phyloP scores from a whole-genome alignment of 2,329 filamentous ascomycete species.

The Cyphellophora attinorum region DNA sequence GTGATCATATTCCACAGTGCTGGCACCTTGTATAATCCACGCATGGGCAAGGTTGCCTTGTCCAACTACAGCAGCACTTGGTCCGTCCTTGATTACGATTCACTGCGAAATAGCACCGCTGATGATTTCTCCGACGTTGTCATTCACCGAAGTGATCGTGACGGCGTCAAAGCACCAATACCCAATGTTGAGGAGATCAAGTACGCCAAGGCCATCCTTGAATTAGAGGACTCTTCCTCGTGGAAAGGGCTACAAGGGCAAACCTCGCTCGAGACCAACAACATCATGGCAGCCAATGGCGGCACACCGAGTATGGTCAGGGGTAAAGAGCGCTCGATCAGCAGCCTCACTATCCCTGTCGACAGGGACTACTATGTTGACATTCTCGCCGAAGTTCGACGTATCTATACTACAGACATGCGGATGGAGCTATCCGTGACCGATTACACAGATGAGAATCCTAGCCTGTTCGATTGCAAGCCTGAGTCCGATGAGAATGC shows the following conservation, averaged over 20 bases:
- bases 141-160: neutral
- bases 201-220: constrained; percentile 14
- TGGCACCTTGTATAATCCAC: constrained; percentile 25
- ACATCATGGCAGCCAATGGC: constrained; percentile 8
- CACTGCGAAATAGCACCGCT: constrained; percentile 6
- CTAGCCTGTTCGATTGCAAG: constrained; percentile 48
- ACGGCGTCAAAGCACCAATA: neutral
- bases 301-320: constrained; percentile 3
- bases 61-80: constrained; percentile 7
- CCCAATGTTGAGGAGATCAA: constrained; percentile 8
- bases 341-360: constrained; percentile 43
- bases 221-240: constrained; percentile 8
- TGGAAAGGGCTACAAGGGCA: constrained; percentile 6
- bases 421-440: constrained; percentile 61
- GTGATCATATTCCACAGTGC: constrained; percentile 53
- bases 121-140: constrained; percentile 6
- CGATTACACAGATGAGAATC: constrained; percentile 66
- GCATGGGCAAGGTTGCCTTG: constrained; percentile 4
- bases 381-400: constrained; percentile 62
- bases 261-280: constrained; percentile 7
- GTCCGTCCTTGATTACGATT: constrained; percentile 10
- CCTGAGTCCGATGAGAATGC: constrained; percentile 28
- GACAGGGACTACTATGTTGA: constrained; percentile 48
- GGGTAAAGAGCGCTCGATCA: constrained; percentile 37
- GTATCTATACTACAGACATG: constrained; percentile 37